Evolutionary conservation across 495 filamentous ascomycete species (phyloP).

Genomic region (Penicillium waksmanii): DNA sequence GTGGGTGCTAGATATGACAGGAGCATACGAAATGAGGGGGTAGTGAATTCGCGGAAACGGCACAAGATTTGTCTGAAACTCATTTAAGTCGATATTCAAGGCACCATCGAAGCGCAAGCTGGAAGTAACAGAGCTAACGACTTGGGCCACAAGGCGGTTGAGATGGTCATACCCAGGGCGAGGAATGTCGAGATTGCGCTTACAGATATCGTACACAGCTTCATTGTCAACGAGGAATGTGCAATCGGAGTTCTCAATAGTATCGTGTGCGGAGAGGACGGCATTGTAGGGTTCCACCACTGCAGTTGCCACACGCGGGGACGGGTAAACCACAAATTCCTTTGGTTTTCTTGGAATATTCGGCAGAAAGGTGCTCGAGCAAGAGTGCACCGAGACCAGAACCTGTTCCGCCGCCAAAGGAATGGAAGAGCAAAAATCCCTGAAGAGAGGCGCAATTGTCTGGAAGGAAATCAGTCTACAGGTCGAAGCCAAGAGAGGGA

Average conservation of each 20-base stretch:
- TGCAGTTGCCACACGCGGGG: conserved; percentile 81
- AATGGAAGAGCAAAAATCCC: conserved; percentile 93
- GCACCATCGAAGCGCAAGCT: conserved; percentile 89
- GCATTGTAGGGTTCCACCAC: conserved; percentile 95
- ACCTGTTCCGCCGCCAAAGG: conserved; percentile 89
- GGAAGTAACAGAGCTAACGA: conserved; percentile 89
- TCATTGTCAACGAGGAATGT: conserved; percentile 94
- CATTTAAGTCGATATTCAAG: conserved; percentile 88
- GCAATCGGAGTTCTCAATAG: conserved; percentile 91
- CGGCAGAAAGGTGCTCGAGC: conserved; percentile 82
- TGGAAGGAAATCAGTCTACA: conserved; percentile 37
- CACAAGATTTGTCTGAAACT: conserved; percentile 95
- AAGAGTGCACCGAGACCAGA: conserved; percentile 89
- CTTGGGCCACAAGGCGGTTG: conserved; percentile 88
- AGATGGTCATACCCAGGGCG: conserved; percentile 86
- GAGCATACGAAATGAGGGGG: conserved; percentile 86
- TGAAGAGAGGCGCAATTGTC: conserved; percentile 94
- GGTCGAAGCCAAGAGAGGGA: background rate
- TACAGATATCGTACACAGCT: conserved; percentile 91
- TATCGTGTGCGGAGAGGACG: conserved; percentile 88
- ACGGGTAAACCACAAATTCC: conserved; percentile 88
- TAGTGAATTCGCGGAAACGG: conserved; percentile 93
- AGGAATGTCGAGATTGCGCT: conserved; percentile 84
- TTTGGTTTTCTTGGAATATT: conserved; percentile 95
- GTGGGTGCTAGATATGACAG: conserved; percentile 79